Conservation (phyloP, 768 basidiomycete genomes). For the Podaxis sp. region DNA sequence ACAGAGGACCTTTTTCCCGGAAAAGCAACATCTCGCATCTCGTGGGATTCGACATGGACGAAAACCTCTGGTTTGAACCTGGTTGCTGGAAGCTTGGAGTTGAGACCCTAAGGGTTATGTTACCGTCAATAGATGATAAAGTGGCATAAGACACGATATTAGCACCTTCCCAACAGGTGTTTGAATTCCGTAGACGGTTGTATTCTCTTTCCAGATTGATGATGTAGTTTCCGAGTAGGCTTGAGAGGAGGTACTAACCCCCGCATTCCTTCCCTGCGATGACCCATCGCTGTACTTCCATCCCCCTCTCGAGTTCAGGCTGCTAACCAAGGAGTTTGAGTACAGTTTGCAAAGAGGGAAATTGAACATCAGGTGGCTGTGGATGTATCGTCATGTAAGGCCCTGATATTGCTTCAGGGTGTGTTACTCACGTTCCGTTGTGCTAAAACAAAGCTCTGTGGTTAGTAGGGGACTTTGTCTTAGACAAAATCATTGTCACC, state of each 20-base stretch:
- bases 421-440: slow-evolving; percentile 7
- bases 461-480: not conserved
- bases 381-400: not conserved
- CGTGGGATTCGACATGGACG: not conserved
- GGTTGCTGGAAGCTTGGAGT: no score
- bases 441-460: not conserved
- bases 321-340: slow-evolving; percentile 37
- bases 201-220: not conserved
- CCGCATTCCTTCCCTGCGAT: not conserved
- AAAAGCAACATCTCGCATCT: not conserved
- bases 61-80: not conserved
- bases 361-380: slow-evolving; percentile 33
- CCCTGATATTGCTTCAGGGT: no score
- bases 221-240: not conserved
- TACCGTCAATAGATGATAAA: not conserved
- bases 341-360: slow-evolving; percentile 35
- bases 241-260: not conserved
- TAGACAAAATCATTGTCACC: slow-evolving; percentile 11
- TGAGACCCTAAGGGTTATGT: not conserved
- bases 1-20: not conserved
- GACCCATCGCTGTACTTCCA: not conserved
- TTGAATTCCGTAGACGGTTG: no score
- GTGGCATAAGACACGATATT: not conserved
- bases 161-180: no score
- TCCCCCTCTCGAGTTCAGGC: slow-evolving; percentile 22